These are phyloP conservation scores for Mallotus nudiflorus DNA, from an alignment of 345 rosid genomes.

Conservation along the genomic window DNA sequence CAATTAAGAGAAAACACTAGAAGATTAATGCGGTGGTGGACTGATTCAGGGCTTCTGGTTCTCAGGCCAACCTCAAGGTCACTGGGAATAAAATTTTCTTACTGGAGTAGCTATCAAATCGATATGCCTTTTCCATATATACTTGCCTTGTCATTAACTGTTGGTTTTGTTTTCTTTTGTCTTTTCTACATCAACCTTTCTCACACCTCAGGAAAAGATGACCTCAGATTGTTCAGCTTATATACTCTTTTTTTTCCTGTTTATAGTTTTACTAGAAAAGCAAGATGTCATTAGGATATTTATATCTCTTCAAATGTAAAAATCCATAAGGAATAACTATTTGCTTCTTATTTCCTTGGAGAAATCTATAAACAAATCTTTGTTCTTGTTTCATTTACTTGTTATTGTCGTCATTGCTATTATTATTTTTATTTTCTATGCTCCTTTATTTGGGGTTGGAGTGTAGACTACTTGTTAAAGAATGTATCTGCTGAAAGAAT, in stretches of 20 bases:
- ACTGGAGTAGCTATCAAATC: no score
- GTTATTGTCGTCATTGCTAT: no score
- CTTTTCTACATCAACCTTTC: neutral
- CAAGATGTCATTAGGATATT: neutral
- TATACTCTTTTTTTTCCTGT: neutral
- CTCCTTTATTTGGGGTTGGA: no score
- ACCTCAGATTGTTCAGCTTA: neutral
- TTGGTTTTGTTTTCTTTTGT: neutral
- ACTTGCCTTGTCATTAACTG: neutral
- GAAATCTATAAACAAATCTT: no score
- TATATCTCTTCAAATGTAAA: neutral
- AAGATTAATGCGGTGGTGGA: neutral
- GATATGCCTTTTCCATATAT: neutral
- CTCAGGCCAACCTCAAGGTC: conserved; percentile 11
- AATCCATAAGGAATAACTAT: neutral
- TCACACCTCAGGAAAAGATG: neutral
- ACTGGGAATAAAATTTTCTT: no score
- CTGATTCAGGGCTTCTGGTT: conserved; percentile 10
- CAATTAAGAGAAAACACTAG: conserved; percentile 5
- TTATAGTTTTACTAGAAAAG: neutral
- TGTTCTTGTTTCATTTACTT: no score
- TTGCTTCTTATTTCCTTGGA: neutral
- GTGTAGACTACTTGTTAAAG: neutral
- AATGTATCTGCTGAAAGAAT: neutral
- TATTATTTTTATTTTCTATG: no score